Evolutionary conservation across 257 asterid species (phyloP), one percentile per base, ranked within the genome.

Genomic region (Solanum habrochaites): DNA sequence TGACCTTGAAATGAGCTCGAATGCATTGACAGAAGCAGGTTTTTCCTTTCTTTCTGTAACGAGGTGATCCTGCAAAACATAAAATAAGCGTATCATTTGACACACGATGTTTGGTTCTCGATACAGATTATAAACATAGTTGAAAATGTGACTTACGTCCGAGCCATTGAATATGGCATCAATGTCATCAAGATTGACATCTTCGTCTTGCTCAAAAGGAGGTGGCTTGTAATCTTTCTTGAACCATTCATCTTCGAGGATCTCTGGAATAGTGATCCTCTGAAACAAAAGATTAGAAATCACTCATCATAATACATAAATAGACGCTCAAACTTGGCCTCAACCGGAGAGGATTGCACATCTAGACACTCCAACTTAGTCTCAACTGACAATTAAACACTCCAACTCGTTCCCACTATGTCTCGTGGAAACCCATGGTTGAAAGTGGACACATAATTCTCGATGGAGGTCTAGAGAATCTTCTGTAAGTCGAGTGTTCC

Each of bases 1-100:
- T 56, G 98, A 94, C 93, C 95, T 90, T 18, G 98, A 94, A 64
- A 95, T 95, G 71, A 95, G 93, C 94, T 93, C 96, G 89, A 95
- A 94, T 43, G 98, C 98, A 85, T 95, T 95, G 96, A 93, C 94
- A 78, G 98, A 93, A 72, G 85, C 95, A 32, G 98, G 98, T 90
- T 94, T 95, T 89, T 95, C 98, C 90, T 91, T 92, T 85, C 91
- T 92, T 87, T 94, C 98, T 23, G 93, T 93, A 42, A 95, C 92
- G 71, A 95, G 93, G 90, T 89, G 91, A 87, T 93, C 98, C 95
- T 95, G 94, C 82, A 78, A 90, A 64, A 60, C 84, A 89, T 47
- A 27, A 71, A 74, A 83, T 82, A 11, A 23, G 23, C 8, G 29
- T 23, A n/a, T 81, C 43, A 49, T 81, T 9, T 81, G 39, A 37